Base-by-base conservation (phyloP, 140 eudicot species). In the Oenanthe javanica region DNA sequence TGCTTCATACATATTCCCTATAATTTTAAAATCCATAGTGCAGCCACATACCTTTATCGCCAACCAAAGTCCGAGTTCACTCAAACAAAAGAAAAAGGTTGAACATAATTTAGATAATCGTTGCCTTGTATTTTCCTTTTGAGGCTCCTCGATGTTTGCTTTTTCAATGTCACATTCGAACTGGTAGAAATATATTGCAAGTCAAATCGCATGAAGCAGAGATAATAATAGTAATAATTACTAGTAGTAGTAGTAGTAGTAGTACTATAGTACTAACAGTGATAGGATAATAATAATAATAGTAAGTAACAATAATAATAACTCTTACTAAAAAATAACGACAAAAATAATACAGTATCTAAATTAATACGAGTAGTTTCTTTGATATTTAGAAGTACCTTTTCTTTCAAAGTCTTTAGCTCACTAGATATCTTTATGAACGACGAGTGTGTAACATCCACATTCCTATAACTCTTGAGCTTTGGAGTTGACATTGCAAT, bases 11-110 rank as follows among this genome's bases (percentile, higher is more conserved):
- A 51, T 9, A 55, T 5, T 27, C 49, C 27, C 38, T 43, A 43
- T n/a, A 71, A 78, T 9, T 15, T 66, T 13, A 57, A 15, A 70
- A 42, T 47, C 16, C 15, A n/a, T 78, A 55, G 51, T 45, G 78
- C 2, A 42, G 47, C 48, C 79, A 73, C 55, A 63, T 86, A 95
- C 99, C 99, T 95, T 89, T 47, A 82, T 49, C n/a, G 97, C 92
- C 87, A 90, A 82, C 92, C 93, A 92, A 80, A 88, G 78, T 43
- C 97, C 99, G 52, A 95, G 89, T 84, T 90, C 97, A 1, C 9
- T 21, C 72, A 92, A 74, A 76, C 99, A 95, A 80, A 80, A 88
- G 66, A 64, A 70, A 23, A 89, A 86, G 11, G 84, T 80, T 0
- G 82, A 72, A 21, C 45, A 73, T 51, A 91, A 78, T 77, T 75